Conservation (phyloP, 2,329 filamentous ascomycete species). For the Aspergillus japonicus region DNA sequence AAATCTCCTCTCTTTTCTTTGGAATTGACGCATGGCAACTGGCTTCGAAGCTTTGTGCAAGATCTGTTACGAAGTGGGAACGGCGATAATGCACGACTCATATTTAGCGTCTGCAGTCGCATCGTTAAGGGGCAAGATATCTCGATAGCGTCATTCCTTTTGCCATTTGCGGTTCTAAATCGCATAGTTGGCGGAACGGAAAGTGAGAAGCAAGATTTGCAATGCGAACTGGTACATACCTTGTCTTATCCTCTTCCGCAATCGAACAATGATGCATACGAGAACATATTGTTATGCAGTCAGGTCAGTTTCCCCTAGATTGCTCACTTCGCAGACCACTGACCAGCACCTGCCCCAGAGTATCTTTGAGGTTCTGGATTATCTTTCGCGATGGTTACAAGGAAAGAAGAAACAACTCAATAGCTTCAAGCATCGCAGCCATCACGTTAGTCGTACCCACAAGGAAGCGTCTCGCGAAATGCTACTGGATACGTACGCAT, state of each 20-base stretch:
- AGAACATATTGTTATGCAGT: slow-evolving; percentile 80
- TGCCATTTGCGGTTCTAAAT: slow-evolving; percentile 85
- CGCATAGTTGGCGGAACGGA: slow-evolving; percentile 72
- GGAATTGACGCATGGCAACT: slow-evolving; percentile 69
- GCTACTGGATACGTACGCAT: slow-evolving; percentile 33
- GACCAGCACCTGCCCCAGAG: slow-evolving; percentile 53
- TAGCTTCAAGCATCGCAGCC: slow-evolving; percentile 26
- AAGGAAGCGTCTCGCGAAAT: slow-evolving; percentile 29
- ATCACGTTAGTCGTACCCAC: slow-evolving; percentile 29
- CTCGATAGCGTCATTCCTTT: slow-evolving; percentile 79
- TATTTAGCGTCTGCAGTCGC: slow-evolving; percentile 79
- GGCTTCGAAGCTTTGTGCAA: slow-evolving; percentile 77
- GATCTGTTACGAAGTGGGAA: slow-evolving; percentile 79
- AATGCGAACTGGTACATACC: slow-evolving; percentile 72
- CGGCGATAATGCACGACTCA: slow-evolving; percentile 68
- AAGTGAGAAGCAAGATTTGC: slow-evolving; percentile 62
- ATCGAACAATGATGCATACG: slow-evolving; percentile 59
- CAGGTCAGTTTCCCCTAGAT: slow-evolving; percentile 59
- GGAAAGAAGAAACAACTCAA: slow-evolving; percentile 62
- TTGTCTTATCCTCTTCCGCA: slow-evolving; percentile 62
- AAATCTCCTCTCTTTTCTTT: slow-evolving; percentile 77
- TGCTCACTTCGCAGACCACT: not conserved
- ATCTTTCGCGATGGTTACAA: slow-evolving; percentile 86
- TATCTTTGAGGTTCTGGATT: slow-evolving; percentile 87
- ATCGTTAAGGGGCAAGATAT: slow-evolving; percentile 84